Base-by-base conservation (phyloP, 2,329 filamentous ascomycete genomes). In the Neonectria punicea region DNA sequence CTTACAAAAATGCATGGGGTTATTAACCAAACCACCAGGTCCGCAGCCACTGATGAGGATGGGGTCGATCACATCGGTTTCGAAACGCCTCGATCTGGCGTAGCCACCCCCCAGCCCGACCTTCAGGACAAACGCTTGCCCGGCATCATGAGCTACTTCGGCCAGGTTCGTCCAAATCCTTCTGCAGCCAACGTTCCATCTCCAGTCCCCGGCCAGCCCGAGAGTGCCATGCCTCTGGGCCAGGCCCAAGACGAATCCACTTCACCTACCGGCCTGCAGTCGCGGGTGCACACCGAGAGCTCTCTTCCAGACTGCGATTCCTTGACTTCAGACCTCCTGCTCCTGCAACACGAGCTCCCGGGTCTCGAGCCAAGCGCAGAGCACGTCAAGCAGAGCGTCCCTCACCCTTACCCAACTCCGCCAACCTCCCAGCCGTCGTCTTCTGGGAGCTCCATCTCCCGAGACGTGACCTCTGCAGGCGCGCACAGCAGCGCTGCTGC, bases 111-210 rank as follows among this genome's bases (percentile, higher is more conserved):
- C 73, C 92, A 94, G 77, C 96, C 96, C 72, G 95, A 98, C 82
- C 91, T 92, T 69, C 91, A 92, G 77, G 96, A 99, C 84, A 98
- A 97, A 84, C 92, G 96, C 82, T 86, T 97, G 78, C 96, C 96
- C 73, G 93, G 94, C 79, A 97, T 98, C 84, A 92, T 96, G 87
- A 97, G 92, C 86, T 98, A 96, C 87, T 97, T 98, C 88, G 92
- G 92, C 85, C 96, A 99, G 95, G 96, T 99, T 97, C 91, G 96
- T 98, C 88, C 88, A 86, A 89, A 88, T 85, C 89, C 90, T 90
- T 87, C 87, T 86, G 79, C 81, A 81, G 84, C 73, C 78, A 79
- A 69, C 61, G 55, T 68, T 66, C 69, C 66, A 69, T 72, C 67
- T 68, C 79, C 80, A 80, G 74, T 78, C 79, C 72, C 80, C 76